Conservation (phyloP, 2,329 filamentous ascomycete genomes). For the Ceratocystis eucalypticola region DNA sequence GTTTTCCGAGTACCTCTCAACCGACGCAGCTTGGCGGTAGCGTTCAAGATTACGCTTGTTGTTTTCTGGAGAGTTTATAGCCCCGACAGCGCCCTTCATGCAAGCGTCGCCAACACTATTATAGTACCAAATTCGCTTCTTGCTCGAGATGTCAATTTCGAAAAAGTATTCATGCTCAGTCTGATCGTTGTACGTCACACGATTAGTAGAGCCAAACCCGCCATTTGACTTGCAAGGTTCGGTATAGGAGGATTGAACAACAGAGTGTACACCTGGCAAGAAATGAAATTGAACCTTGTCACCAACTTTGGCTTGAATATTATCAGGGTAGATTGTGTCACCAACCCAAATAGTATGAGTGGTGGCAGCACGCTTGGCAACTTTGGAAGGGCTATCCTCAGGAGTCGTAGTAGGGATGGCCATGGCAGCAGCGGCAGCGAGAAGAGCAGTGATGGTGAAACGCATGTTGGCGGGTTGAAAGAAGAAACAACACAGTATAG, state of each 20-base stretch:
- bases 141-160: too few relatives aligned
- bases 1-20: too few relatives aligned
- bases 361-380: background rate
- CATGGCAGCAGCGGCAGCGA: background rate
- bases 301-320: background rate
- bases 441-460: background rate
- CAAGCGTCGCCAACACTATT: too few relatives aligned
- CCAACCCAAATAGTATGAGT: background rate
- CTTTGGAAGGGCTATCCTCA: background rate
- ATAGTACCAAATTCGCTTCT: too few relatives aligned
- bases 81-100: too few relatives aligned
- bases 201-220: background rate
- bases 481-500: too few relatives aligned
- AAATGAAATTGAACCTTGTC: background rate
- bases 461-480: background rate
- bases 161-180: too few relatives aligned
- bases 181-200: too few relatives aligned
- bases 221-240: slow-evolving; percentile 30
- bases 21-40: too few relatives aligned
- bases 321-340: background rate
- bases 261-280: background rate
- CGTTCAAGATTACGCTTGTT: rapidly evolving
- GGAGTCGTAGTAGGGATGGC: background rate
- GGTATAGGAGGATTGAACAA: slow-evolving; percentile 25
- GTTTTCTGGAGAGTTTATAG: too few relatives aligned